These are phyloP conservation scores for Sordariomycetes sp. DNA, from an alignment of 2,329 filamentous ascomycete species.

Conservation along the genomic window DNA sequence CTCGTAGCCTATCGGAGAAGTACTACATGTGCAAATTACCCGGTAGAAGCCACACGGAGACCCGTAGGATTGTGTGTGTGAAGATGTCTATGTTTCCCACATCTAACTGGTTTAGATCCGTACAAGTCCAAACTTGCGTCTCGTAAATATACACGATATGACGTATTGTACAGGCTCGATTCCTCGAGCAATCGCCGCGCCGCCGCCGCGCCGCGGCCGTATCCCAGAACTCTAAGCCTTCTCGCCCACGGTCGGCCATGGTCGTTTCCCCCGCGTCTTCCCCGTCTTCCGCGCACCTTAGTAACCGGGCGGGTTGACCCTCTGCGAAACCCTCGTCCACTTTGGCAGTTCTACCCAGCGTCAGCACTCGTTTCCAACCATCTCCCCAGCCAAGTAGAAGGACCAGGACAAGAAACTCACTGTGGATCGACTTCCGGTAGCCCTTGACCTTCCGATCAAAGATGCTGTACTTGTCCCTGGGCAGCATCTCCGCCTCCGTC, in stretches of 20 bases:
- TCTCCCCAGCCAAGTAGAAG: not conserved
- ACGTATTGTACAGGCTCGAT: constrained; percentile 4
- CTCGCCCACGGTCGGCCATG: not conserved
- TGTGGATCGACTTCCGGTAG: constrained; percentile 96
- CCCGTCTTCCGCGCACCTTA: constrained; percentile 31
- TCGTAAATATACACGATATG: not conserved
- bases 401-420: constrained; percentile 43
- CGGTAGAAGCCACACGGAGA: not conserved
- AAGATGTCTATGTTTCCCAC: not conserved
- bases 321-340: constrained; percentile 92
- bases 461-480: constrained; percentile 94
- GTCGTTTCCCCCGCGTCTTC: not conserved
- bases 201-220: not conserved
- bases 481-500: constrained; percentile 87
- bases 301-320: constrained; percentile 90
- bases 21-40: not conserved
- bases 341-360: constrained; percentile 60
- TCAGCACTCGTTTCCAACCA: not conserved
- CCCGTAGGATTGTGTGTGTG: not conserved
- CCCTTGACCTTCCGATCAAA: constrained; percentile 94
- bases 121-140: not conserved
- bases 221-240: not conserved
- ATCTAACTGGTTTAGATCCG: not conserved
- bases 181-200: not conserved
- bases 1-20: not conserved